Percentiles rank a stretch among this genome's conserved stretches.
These are phyloP conservation scores for Alectoria sarmentosa DNA, from an alignment of 495 filamentous ascomycete genomes.

Conservation along the genomic window DNA sequence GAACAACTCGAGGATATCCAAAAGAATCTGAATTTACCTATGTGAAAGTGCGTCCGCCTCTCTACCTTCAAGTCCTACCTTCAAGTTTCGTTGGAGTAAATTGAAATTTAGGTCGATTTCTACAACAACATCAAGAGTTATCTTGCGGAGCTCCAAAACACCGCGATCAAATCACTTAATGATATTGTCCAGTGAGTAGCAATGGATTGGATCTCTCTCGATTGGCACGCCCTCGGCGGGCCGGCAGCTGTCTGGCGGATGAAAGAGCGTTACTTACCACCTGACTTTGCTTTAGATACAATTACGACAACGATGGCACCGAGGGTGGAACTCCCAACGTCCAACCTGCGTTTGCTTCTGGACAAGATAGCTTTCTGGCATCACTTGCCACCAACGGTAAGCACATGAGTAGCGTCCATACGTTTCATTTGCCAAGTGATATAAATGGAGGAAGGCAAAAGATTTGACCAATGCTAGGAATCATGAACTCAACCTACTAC, in stretches of 20 bases:
- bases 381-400: slow-evolving; percentile 46
- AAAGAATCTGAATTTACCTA: slow-evolving; percentile 67
- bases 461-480: slow-evolving; percentile 23
- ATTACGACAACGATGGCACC: slow-evolving; percentile 55
- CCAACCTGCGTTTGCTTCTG: slow-evolving; percentile 59
- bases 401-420: no score
- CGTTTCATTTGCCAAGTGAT: neutral
- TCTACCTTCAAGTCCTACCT: no score
- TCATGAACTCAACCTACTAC: slow-evolving; percentile 59
- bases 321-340: slow-evolving; percentile 61
- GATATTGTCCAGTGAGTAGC: slow-evolving; percentile 48
- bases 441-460: neutral
- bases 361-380: slow-evolving; percentile 62
- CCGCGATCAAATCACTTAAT: slow-evolving; percentile 53
- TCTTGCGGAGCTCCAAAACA: slow-evolving; percentile 57
- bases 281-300: slow-evolving; percentile 37
- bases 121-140: slow-evolving; percentile 67
- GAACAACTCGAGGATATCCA: slow-evolving; percentile 50
- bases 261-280: neutral
- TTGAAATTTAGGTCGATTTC: slow-evolving; percentile 48
- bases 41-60: slow-evolving; percentile 39
- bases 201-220: neutral
- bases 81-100: neutral
- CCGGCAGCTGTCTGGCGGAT: neutral
- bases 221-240: neutral